Evolutionary conservation across 306 rosid species (phyloP).

Genomic region (Quercus dentata): DNA sequence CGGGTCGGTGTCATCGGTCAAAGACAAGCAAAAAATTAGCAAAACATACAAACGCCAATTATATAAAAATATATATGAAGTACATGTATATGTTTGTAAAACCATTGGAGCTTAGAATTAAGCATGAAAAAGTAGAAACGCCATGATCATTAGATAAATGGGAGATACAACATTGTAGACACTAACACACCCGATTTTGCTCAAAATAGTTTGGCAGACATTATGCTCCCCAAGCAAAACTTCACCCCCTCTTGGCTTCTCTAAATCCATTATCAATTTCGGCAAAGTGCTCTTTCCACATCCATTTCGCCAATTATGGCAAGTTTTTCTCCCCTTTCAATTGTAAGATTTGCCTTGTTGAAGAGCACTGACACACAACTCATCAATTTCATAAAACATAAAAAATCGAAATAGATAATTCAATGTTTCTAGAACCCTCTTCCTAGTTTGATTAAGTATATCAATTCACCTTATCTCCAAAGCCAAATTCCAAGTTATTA

Average conservation of each 20-base stretch:
- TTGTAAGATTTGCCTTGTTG: constrained; percentile 74
- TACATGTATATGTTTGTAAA: background rate
- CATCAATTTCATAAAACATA: constrained; percentile 14
- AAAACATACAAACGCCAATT: background rate
- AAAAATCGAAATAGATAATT: background rate
- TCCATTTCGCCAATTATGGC: constrained; percentile 95
- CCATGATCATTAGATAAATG: constrained; percentile 1
- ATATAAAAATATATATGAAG: background rate
- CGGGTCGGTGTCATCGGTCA: constrained; percentile 15
- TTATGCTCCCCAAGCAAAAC: constrained; percentile 89
- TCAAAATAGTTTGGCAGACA: constrained; percentile 94
- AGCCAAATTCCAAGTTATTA: constrained; percentile 74
- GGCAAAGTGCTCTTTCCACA: constrained; percentile 98
- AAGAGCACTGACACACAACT: constrained; percentile 55
- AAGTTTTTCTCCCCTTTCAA: constrained; percentile 93
- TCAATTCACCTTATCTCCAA: constrained; percentile 69
- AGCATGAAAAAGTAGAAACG: constrained; percentile 4
- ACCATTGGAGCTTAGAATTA: background rate
- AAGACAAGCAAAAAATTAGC: constrained; percentile 17
- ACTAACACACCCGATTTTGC: constrained; percentile 80
- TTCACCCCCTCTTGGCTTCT: constrained; percentile 77
- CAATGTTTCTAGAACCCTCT: background rate
- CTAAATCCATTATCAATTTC: constrained; percentile 84
- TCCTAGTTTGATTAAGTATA: constrained; percentile 7
- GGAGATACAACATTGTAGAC: constrained; percentile 10